These are phyloP conservation scores for Nakazawaea ernobii DNA, from an alignment of 805 yeast genomes.

Conservation along the genomic window DNA sequence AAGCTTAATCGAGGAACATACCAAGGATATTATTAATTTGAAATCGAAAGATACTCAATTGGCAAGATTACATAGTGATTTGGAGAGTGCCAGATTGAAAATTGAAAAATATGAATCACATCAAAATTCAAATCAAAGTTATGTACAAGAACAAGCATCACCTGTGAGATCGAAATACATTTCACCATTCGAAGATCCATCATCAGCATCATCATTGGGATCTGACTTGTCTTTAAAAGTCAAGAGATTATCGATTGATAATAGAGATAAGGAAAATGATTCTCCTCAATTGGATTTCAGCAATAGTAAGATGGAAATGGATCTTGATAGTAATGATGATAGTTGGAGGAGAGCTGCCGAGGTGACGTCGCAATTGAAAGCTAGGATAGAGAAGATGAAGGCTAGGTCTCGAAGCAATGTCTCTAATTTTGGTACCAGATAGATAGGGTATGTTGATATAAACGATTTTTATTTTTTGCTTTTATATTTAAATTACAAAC, in stretches of 20 bases:
- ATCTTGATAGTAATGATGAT: slow-evolving; percentile 46
- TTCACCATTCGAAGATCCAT: slow-evolving; percentile 10
- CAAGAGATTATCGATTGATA: slow-evolving; percentile 26
- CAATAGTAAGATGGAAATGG: slow-evolving; percentile 21
- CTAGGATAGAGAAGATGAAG: slow-evolving; percentile 85
- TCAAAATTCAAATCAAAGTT: slow-evolving; percentile 10
- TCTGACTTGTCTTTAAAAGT: slow-evolving; percentile 26
- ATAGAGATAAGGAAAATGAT: slow-evolving; percentile 20
- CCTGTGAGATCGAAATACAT: slow-evolving; percentile 5
- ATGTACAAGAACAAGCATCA: neutral
- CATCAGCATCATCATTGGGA: slow-evolving; percentile 9
- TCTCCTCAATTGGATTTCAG: slow-evolving; percentile 14
- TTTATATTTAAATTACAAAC: no score
- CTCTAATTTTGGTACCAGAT: slow-evolving; percentile 7
- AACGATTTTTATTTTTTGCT: no score
- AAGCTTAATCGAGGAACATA: slow-evolving; percentile 42
- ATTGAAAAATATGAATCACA: slow-evolving; percentile 48
- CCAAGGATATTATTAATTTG: slow-evolving; percentile 41
- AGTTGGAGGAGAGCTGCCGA: slow-evolving; percentile 90
- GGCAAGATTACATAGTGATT: slow-evolving; percentile 52
- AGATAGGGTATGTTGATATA: neutral
- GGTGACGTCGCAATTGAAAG: slow-evolving; percentile 79
- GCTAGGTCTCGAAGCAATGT: slow-evolving; percentile 34
- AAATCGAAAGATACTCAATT: slow-evolving; percentile 71
- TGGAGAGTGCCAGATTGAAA: slow-evolving; percentile 50